Conservation (phyloP, 2,329 filamentous ascomycete species). For the Phialophora macrospora region DNA sequence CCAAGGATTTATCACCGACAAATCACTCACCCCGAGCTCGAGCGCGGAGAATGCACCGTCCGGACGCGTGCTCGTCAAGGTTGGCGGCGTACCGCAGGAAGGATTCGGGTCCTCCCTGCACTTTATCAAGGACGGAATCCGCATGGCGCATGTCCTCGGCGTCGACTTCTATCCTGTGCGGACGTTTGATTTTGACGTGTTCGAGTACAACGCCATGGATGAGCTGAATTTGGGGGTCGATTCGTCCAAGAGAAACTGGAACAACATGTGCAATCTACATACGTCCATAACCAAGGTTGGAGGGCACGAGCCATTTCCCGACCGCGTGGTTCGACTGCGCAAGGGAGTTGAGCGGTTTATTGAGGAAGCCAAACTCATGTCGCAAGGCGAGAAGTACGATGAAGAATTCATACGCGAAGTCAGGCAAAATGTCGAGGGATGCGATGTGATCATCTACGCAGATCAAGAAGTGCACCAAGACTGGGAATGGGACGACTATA, state of each 20-base stretch:
- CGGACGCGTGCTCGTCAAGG: slow-evolving; percentile 8
- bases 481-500: slow-evolving; percentile 7
- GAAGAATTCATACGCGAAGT: background rate
- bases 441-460: slow-evolving; percentile 9
- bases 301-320: slow-evolving; percentile 9
- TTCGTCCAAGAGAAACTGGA: slow-evolving; percentile 9
- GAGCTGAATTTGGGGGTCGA: slow-evolving; percentile 9
- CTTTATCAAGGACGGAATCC: slow-evolving; percentile 10
- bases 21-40: background rate
- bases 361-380: background rate
- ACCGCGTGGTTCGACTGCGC: slow-evolving; percentile 3
- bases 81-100: slow-evolving; percentile 9
- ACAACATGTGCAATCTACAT: slow-evolving; percentile 12
- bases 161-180: slow-evolving; percentile 7
- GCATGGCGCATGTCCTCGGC: slow-evolving; percentile 8
- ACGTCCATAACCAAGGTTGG: slow-evolving; percentile 11
- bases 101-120: slow-evolving; percentile 9
- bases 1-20: background rate
- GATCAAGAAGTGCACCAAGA: slow-evolving; percentile 10
- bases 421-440: background rate
- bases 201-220: slow-evolving; percentile 14
- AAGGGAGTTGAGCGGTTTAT: slow-evolving; percentile 12
- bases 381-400: slow-evolving; percentile 9
- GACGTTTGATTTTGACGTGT: slow-evolving; percentile 12
- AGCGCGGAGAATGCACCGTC: background rate